Conservation (phyloP, 371 early-diverging fungal genomes). For the Massospora cicadina region DNA sequence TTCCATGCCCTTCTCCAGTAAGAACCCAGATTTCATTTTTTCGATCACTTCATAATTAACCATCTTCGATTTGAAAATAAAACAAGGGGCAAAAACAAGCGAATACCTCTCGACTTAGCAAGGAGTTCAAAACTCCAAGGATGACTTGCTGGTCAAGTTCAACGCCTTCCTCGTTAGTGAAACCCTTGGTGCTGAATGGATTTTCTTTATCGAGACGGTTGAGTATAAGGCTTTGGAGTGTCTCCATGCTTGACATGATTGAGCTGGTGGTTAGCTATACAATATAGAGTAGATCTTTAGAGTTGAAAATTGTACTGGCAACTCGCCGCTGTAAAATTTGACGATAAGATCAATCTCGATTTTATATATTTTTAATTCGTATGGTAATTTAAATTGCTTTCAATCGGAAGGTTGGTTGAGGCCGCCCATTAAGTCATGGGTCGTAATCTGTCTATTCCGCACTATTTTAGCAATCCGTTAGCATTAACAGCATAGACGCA, state of each 20-base stretch:
- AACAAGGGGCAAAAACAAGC: background rate
- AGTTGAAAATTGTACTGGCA: too few relatives aligned
- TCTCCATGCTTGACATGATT: constrained; percentile 19
- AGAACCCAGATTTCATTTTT: constrained; percentile 56
- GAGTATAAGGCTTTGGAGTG: constrained; percentile 47
- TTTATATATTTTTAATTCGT: too few relatives aligned
- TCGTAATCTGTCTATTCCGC: too few relatives aligned
- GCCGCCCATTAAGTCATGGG: too few relatives aligned
- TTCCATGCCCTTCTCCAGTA: constrained; percentile 75
- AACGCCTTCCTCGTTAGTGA: constrained; percentile 24
- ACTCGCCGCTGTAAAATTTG: too few relatives aligned
- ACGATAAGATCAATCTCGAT: too few relatives aligned
- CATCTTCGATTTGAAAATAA: constrained; percentile 36
- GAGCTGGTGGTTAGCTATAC: too few relatives aligned
- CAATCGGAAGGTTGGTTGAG: too few relatives aligned
- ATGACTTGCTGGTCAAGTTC: constrained; percentile 46
- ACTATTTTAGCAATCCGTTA: too few relatives aligned
- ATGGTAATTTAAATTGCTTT: too few relatives aligned
- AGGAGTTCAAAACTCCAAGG: constrained; percentile 68
- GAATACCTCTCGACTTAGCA: constrained; percentile 68
- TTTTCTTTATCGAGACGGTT: constrained; percentile 37
- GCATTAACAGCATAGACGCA: too few relatives aligned
- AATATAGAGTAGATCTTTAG: too few relatives aligned
- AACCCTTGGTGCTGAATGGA: constrained; percentile 40
- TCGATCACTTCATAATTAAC: constrained; percentile 64